Base-by-base conservation (phyloP, 1,139 yeast genomes). In the Geotrichum histeridarum region DNA sequence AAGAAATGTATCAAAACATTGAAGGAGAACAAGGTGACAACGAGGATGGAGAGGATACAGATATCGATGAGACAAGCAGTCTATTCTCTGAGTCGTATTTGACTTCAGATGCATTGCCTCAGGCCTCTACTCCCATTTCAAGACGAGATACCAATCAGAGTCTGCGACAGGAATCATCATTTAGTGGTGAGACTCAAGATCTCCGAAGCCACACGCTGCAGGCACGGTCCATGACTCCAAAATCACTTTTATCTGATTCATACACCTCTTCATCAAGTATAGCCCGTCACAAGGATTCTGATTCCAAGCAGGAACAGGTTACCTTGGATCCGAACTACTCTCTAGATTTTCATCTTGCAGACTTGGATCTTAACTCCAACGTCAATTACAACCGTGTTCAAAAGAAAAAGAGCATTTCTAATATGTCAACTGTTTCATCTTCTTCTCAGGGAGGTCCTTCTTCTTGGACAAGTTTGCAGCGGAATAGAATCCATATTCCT, bases 1-100 rank as follows among this genome's bases (percentile, higher is more conserved):
- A 58, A 9, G 62, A 56, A 14, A 47, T 50, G 27, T 56, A 58
- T 33, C 42, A 52, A 18, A 41, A 38, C 8, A 49, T 43, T n/a
- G 53, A 48, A 42, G 58, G 52, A 27, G 50, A 51, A 12, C 50
- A 17, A 32, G 51, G 36, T 31, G 54, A 46, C 17, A 38, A 39
- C 18, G 51, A 48, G 9, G 62, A 53, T 11, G 59, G 51, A 32
- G 62, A 56, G 31, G 58, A 54, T 22, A 59, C 56, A 2, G 61
- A 54, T 27, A 39, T 51, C 9, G 55, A 53, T 17, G 55, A 53
- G 32, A 50, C 44, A 15, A 42, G 45, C 30, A 50, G 58, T 32
- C 38, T 62, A 9, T 61, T 65, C 45, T 61, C 67, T 1, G 61
- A 63, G 38, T 53, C 64, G 2, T 65, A 64, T 50, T 55, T 63